Base-by-base conservation (phyloP, 2,329 filamentous ascomycete genomes). In the Ceratocystis huliohia region DNA sequence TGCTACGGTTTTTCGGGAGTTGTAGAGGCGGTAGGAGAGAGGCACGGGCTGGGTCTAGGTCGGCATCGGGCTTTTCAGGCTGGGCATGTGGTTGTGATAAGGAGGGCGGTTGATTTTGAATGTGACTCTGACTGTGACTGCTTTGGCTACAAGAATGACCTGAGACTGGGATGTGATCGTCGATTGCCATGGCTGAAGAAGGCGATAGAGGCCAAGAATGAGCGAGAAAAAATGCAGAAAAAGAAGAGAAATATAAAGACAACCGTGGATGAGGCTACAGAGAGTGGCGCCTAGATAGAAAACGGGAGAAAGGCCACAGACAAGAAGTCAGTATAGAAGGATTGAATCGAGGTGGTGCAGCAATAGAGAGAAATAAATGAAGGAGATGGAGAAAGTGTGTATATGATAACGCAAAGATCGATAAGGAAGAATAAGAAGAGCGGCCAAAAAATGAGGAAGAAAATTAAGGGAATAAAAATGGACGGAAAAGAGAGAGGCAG, bases 1-100 rank as follows among this genome's bases (percentile, higher is more conserved):
- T 65, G 53, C 67, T 68, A 56, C 65, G 46, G 37, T 68, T 68
- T 44, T 68, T 68, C 7, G 64, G 64, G 7, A 68, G 56, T 25
- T 62, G 67, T 17, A 63, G 41, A 46, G 20, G 61, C n/a, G 37
- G 44, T 3, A 62, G 37, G 17, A 66, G 45, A 8, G 62, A 56
- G 6, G 53, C 37, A 41, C 61, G 41, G 20, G 53, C 62, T 28
- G 61, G 61, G 10, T 41, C 41, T 25, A 13, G 10, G 8, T 48
- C n/a, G 45, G 66, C 65, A 6, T 62, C 65, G 56, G 45, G 13
- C 6, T 20, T 45, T 48, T 63, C 57, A 45, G 44, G 48, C 53
- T 20, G 30, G 17, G 30, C 22, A n/a, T 65, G 46, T 30, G 45
- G 46, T 61, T 68, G 67, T 53, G 8, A 53, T 25, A 25, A 53